Base-by-base conservation (phyloP, 2,329 filamentous ascomycete species). In the Trichoderma breve region DNA sequence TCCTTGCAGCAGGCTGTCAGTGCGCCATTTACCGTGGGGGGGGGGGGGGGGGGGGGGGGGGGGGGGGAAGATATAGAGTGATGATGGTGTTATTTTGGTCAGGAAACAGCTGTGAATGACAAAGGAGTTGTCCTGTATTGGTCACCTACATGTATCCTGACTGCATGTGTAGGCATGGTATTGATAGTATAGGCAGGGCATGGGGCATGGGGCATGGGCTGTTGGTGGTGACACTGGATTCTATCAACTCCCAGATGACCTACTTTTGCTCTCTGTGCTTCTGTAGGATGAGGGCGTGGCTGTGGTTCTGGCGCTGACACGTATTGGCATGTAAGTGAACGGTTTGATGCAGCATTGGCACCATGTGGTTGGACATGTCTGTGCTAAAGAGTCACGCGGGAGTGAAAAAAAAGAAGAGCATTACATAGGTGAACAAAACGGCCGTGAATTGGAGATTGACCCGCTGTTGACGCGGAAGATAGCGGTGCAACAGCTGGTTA, bases 281-380 rank as follows among this genome's bases (percentile, higher is more conserved):
- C 11, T 24, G 65, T 30, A 28, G 65, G 65, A 68, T 61, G 55
- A 60, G 36, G n/a, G 28, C 34, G 65, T 69, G 65, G 53, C 53
- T 69, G 65, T 61, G 65, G 65, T 69, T 69, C 34, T 47, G 65
- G 65, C 55, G 65, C 65, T 61, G 65, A 69, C 55, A 69, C 65
- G 55, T 51, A 69, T 69, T 21, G 34, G 51, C 65, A 34, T 69
- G 53, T 61, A 60, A 60, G 26, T 69, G 36, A 43, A 34, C 2
- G 65, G 36, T 18, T 60, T n/a, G 65, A 61, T 26, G 55, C 53
- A 30, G 55, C 39, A 60, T 47, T 34, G 43, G 65, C 26, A 34
- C 64, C n/a, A 51, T 51, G 55, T 69, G 65, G 65, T 69, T 69
- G 36, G 55, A 61, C 65, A 61, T 60, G 36, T 32, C 65, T n/a